phyloP scores from a whole-genome alignment of 306 rosid species.

The Medicago arabica region DNA sequence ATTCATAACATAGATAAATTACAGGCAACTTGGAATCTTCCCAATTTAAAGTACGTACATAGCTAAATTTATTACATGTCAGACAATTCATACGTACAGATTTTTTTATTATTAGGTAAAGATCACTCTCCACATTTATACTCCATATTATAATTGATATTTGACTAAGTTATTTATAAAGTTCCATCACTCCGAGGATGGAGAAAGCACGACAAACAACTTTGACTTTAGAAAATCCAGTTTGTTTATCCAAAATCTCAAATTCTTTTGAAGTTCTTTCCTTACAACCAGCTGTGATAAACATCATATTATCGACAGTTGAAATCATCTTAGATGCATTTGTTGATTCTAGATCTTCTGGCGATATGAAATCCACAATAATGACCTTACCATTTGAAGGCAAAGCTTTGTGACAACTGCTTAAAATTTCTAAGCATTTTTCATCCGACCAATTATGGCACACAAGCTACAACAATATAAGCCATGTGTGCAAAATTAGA shows the following conservation, averaged over 20 bases:
- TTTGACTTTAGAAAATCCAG: constrained; percentile 29
- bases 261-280: constrained; percentile 39
- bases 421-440: constrained; percentile 34
- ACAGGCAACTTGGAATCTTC: too few species aligned
- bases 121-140: too few species aligned
- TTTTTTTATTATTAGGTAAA: too few species aligned
- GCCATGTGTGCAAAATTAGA: not conserved
- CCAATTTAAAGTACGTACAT: too few species aligned
- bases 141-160: too few species aligned
- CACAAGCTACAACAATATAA: constrained; percentile 34
- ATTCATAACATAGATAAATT: too few species aligned
- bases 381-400: constrained; percentile 41
- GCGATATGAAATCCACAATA: constrained; percentile 21
- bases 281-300: constrained; percentile 32
- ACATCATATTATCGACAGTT: constrained; percentile 31
- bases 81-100: too few species aligned
- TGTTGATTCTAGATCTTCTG: constrained; percentile 32
- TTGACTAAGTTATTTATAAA: not conserved
- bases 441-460: constrained; percentile 45
- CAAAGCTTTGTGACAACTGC: constrained; percentile 40
- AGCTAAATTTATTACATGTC: too few species aligned
- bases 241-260: constrained; percentile 15
- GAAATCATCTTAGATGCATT: not conserved
- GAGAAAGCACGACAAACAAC: constrained; percentile 31
- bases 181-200: constrained; percentile 31